These are phyloP conservation scores for Plasmodium fragile DNA, from an alignment of 169 alveolate genomes.

Conservation along the genomic window DNA sequence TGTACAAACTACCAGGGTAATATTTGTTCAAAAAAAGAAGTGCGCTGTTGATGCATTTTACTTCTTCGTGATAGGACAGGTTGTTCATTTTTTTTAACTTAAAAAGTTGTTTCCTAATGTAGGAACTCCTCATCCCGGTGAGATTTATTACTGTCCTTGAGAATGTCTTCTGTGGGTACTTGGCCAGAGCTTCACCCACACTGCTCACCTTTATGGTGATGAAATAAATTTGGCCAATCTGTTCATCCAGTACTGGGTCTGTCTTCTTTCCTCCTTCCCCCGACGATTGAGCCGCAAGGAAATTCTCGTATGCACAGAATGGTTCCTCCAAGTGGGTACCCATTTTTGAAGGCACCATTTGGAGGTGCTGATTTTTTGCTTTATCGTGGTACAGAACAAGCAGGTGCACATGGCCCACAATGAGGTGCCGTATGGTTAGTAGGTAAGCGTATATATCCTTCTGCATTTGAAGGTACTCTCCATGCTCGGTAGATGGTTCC, in stretches of 20 bases:
- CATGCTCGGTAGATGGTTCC: not conserved
- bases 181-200: slow-evolving; percentile 9
- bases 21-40: slow-evolving; percentile 9
- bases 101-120: not conserved
- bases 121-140: slow-evolving; percentile 25
- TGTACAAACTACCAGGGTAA: slow-evolving; percentile 23
- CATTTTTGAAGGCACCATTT: slow-evolving; percentile 9
- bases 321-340: not conserved
- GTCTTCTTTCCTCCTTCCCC: not conserved
- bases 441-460: slow-evolving; percentile 25
- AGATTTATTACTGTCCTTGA: not conserved
- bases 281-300: not conserved
- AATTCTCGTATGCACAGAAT: slow-evolving; percentile 11
- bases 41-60: slow-evolving; percentile 24
- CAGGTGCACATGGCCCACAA: slow-evolving; percentile 6
- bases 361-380: not conserved
- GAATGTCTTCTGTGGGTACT: not conserved
- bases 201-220: slow-evolving; percentile 1
- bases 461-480: slow-evolving; percentile 12
- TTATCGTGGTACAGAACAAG: not conserved
- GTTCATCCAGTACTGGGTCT: slow-evolving; percentile 2
- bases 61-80: slow-evolving; percentile 21
- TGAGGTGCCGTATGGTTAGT: slow-evolving; percentile 12
- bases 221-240: slow-evolving; percentile 54
- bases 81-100: not conserved